Conservation (phyloP, 108 stramenopile genomes). For the Skeletonema potamos region DNA sequence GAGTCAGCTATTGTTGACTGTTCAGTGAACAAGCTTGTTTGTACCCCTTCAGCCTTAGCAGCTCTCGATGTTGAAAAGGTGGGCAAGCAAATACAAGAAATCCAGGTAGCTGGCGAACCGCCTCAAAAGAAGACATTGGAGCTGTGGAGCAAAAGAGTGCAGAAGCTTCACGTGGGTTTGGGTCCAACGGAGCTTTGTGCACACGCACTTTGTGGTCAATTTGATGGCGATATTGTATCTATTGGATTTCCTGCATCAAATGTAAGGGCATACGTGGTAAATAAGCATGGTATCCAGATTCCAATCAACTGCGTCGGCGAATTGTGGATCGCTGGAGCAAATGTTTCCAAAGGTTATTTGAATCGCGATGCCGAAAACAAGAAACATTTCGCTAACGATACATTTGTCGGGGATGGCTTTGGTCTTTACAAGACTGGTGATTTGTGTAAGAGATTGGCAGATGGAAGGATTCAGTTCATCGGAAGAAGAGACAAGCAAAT, state of each 20-base stretch:
- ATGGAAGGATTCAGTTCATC: conserved; percentile 24
- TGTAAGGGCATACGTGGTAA: conserved; percentile 18
- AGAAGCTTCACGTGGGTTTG: conserved; percentile 9
- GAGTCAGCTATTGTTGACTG: conserved; percentile 20
- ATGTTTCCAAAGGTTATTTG: conserved; percentile 11
- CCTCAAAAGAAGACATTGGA: conserved; percentile 6
- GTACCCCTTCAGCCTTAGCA: conserved; percentile 26
- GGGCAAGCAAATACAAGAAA: conserved; percentile 3
- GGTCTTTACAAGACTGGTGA: conserved; percentile 19
- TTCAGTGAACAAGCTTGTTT: conserved; percentile 26
- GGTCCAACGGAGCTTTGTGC: conserved; percentile 29
- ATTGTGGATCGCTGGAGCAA: conserved; percentile 13
- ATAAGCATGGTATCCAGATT: neutral
- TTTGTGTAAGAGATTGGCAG: conserved; percentile 11
- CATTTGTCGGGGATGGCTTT: neutral
- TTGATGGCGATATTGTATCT: conserved; percentile 22
- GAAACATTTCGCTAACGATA: neutral
- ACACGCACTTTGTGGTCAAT: conserved; percentile 31
- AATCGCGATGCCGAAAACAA: conserved; percentile 4
- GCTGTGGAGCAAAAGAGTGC: conserved; percentile 1
- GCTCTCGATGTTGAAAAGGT: conserved; percentile 24
- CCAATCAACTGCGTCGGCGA: conserved; percentile 16
- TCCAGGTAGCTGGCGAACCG: conserved; percentile 31
- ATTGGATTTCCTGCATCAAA: conserved; percentile 32
- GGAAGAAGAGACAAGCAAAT: conserved; percentile 17